These are phyloP conservation scores for Stipa capillata DNA, from an alignment of 176 grass and related monocot species.

Conservation along the genomic window DNA sequence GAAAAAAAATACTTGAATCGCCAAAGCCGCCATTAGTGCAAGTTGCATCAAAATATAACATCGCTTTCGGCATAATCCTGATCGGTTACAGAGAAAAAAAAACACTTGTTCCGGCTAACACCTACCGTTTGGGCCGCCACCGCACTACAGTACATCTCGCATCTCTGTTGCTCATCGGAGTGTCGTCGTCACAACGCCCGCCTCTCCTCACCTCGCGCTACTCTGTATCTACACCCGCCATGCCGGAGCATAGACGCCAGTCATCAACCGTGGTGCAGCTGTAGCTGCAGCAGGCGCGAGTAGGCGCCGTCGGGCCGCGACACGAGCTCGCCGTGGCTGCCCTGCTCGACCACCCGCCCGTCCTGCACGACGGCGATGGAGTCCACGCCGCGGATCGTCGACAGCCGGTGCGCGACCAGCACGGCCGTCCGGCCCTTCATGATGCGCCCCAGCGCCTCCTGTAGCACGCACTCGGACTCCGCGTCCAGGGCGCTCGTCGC, in stretches of 20 bases:
- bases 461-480: constrained; percentile 77
- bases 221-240: constrained; percentile 43
- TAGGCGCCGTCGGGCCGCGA: constrained; percentile 56
- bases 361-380: constrained; percentile 67
- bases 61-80: constrained; percentile 1
- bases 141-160: not conserved
- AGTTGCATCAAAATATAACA: not conserved
- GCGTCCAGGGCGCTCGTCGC: constrained; percentile 78
- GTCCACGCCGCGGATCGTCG: constrained; percentile 60
- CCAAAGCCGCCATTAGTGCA: not conserved
- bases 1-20: not conserved
- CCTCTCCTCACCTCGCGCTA: not conserved
- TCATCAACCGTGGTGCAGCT: constrained; percentile 54
- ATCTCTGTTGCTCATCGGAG: not conserved
- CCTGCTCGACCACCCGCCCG: constrained; percentile 60
- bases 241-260: not conserved
- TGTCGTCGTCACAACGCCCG: not conserved
- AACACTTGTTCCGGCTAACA: not conserved
- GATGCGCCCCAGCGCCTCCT: constrained; percentile 83
- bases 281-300: constrained; percentile 63
- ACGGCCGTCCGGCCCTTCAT: constrained; percentile 82
- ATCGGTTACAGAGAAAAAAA: constrained; percentile 3
- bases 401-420: constrained; percentile 72
- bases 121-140: not conserved
- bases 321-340: constrained; percentile 66